These are phyloP conservation scores for Leccinum variicolor DNA, from an alignment of 768 basidiomycete genomes.

Conservation along the genomic window DNA sequence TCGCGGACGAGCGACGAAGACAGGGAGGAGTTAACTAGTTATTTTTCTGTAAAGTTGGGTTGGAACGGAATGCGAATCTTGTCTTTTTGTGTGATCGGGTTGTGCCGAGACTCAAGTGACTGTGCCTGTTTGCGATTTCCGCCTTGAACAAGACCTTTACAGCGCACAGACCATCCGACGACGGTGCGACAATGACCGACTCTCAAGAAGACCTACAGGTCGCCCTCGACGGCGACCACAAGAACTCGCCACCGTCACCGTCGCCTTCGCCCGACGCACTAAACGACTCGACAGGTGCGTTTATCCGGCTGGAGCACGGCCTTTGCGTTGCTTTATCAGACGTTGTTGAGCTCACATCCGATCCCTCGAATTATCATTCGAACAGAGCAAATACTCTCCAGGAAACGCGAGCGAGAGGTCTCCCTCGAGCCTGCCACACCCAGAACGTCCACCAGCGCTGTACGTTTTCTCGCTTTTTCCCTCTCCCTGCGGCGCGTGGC, in stretches of 20 bases:
- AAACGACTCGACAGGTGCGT: constrained; percentile 41
- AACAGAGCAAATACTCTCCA: constrained; percentile 46
- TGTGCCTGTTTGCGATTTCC: constrained; percentile 30
- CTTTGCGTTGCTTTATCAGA: constrained; percentile 23
- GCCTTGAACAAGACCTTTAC: constrained; percentile 18
- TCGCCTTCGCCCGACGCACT: constrained; percentile 44
- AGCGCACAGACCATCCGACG: constrained; percentile 31
- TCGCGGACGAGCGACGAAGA: constrained; percentile 41
- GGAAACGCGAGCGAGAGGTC: constrained; percentile 76
- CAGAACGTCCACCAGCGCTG: constrained; percentile 33
- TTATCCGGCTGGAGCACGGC: constrained; percentile 19
- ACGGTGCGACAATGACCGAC: constrained; percentile 25
- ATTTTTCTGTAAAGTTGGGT: background rate
- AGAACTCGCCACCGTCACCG: constrained; percentile 24
- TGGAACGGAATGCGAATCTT: constrained; percentile 6
- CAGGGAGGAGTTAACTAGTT: background rate
- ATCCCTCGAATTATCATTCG: constrained; percentile 7
- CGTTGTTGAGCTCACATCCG: constrained; percentile 19
- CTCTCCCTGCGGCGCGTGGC: constrained; percentile 6
- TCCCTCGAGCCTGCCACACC: constrained; percentile 68
- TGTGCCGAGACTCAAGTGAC: constrained; percentile 29
- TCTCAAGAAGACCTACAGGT: constrained; percentile 17
- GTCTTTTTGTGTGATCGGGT: constrained; percentile 29
- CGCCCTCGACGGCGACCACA: constrained; percentile 17
- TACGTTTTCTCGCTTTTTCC: constrained; percentile 33